phyloP scores from a whole-genome alignment of 345 rosid genomes.

The Brassica rapa region DNA sequence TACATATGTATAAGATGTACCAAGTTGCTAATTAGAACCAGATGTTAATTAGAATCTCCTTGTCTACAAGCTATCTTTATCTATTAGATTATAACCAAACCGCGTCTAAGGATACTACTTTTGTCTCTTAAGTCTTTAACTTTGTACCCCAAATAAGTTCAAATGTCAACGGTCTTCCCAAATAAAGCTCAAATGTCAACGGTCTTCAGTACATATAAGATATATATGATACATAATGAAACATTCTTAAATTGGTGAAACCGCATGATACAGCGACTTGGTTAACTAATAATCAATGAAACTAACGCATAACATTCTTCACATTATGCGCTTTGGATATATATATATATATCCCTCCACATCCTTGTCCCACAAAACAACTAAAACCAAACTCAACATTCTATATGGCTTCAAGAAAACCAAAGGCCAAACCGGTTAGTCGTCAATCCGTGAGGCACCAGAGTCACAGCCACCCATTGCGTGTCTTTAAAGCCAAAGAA shows the following conservation, averaged over 20 bases:
- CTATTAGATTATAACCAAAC: neutral
- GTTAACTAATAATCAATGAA: neutral
- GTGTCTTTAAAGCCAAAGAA: neutral
- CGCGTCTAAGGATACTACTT: neutral
- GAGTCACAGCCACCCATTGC: slow-evolving; percentile 29
- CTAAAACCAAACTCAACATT: neutral
- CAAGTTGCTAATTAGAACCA: neutral
- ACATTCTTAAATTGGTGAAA: neutral
- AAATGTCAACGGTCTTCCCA: neutral
- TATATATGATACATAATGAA: neutral
- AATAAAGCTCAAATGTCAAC: neutral
- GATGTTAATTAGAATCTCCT: neutral
- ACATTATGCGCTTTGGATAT: neutral
- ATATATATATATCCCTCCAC: neutral
- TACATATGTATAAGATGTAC: neutral
- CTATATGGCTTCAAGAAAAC: neutral
- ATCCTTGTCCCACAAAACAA: neutral
- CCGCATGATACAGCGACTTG: neutral
- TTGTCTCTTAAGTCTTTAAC: neutral
- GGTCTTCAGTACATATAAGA: neutral
- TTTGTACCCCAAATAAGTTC: neutral
- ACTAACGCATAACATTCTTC: neutral
- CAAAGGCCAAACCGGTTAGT: neutral
- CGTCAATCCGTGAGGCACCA: slow-evolving; percentile 20
- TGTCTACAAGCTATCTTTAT: neutral